Percentiles rank a stretch among this genome's conserved stretches.
Conservation (phyloP, 371 early-diverging fungal species). For the Dentiscutata heterogama region DNA sequence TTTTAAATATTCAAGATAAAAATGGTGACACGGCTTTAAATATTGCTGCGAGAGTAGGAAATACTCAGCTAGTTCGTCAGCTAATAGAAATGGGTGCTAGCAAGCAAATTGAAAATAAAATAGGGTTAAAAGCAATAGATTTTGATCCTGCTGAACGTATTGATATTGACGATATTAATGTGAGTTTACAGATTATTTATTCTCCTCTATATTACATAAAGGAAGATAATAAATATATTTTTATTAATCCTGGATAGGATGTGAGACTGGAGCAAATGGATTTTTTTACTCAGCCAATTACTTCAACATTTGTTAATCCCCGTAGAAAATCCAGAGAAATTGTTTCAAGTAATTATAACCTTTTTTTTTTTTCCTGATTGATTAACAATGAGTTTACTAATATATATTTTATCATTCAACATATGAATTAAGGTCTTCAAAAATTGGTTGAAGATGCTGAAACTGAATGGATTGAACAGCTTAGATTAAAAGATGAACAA, state of each 20-base stretch:
- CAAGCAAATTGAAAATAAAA: constrained; percentile 72
- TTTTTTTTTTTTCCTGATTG: not conserved
- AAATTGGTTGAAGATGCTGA: constrained; percentile 41
- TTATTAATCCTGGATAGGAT: too few relatives aligned
- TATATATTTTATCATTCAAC: not conserved
- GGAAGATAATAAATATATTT: not conserved
- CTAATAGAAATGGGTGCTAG: constrained; percentile 86
- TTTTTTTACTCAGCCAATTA: not conserved
- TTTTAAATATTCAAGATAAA: constrained; percentile 87
- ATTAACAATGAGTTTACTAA: not conserved
- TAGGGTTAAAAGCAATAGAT: constrained; percentile 74
- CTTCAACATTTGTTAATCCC: constrained; percentile 45
- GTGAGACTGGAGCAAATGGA: too few relatives aligned
- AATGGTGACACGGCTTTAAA: constrained; percentile 93
- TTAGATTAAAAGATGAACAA: constrained; percentile 28
- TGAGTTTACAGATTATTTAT: not conserved
- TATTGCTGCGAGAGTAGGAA: constrained; percentile 85
- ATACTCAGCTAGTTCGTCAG: constrained; percentile 70
- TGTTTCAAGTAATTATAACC: constrained; percentile 59
- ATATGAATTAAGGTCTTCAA: constrained; percentile 27
- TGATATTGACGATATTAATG: constrained; percentile 3
- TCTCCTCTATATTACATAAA: not conserved
- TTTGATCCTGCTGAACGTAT: constrained; percentile 56
- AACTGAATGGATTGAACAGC: constrained; percentile 34
- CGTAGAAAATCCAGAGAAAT: constrained; percentile 65